Evolutionary conservation across 2,329 filamentous ascomycete species (phyloP).

Genomic region (Dryadomyces quercivorus): DNA sequence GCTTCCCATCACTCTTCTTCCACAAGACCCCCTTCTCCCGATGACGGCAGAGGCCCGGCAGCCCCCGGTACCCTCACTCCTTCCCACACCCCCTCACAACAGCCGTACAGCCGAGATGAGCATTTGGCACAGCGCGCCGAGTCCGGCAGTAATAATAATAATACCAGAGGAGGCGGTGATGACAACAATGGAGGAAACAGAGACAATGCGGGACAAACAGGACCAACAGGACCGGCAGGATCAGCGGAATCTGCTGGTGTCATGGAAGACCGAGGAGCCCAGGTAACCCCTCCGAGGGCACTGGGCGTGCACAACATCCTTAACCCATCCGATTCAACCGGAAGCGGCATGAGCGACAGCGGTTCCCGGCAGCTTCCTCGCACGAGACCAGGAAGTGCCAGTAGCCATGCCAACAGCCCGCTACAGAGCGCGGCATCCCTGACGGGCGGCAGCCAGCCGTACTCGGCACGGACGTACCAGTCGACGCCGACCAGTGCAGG

Average conservation of each 20-base stretch:
- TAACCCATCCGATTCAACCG: constrained; percentile 23
- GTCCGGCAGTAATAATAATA: not conserved
- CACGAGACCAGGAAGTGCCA: constrained; percentile 7
- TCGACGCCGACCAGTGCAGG: not conserved
- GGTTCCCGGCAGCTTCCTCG: constrained; percentile 9
- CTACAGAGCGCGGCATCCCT: not conserved
- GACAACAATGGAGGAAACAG: not conserved
- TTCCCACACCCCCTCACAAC: constrained; percentile 12
- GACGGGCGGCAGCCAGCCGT: not conserved
- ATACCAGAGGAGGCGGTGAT: not conserved
- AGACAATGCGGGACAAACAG: not conserved
- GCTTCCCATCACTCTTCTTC: constrained; percentile 30
- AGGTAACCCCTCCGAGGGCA: constrained; percentile 19
- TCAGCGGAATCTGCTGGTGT: not conserved
- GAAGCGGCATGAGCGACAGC: not conserved
- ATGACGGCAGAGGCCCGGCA: not conserved
- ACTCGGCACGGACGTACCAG: not conserved
- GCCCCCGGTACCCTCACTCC: constrained; percentile 11
- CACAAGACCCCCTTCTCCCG: constrained; percentile 14
- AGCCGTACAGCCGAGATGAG: constrained; percentile 9
- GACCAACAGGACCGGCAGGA: not conserved
- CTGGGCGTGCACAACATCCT: constrained; percentile 31
- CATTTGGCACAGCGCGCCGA: constrained; percentile 1
- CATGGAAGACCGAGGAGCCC: constrained; percentile 13
- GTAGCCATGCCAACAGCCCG: constrained; percentile 1